Evolutionary conservation across 805 yeast species (phyloP).

Genomic region (Barnettozyma sucrosica): DNA sequence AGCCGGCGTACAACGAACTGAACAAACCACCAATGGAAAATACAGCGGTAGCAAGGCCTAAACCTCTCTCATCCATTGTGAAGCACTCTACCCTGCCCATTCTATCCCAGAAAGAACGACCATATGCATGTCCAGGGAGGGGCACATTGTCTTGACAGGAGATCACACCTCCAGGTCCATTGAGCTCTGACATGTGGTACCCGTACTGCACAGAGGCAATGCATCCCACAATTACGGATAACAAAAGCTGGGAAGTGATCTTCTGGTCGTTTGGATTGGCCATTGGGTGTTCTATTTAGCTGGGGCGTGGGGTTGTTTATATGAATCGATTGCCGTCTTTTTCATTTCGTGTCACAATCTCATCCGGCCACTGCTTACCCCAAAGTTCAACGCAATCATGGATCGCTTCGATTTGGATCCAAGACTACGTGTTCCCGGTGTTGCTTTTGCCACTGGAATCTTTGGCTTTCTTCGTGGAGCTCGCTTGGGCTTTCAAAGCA

Average conservation of each 20-base stretch:
- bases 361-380: neutral
- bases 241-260: slow-evolving; percentile 28
- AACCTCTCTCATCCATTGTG: slow-evolving; percentile 45
- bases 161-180: slow-evolving; percentile 75
- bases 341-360: neutral
- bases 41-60: slow-evolving; percentile 72
- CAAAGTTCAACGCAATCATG: neutral
- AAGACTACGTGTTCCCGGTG: slow-evolving; percentile 36
- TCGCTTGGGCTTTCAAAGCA: slow-evolving; percentile 47
- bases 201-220: slow-evolving; percentile 86
- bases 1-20: slow-evolving; percentile 67
- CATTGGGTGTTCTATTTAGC: neutral
- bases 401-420: slow-evolving; percentile 46
- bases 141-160: slow-evolving; percentile 41
- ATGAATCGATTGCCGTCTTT: neutral
- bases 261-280: neutral
- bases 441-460: slow-evolving; percentile 34
- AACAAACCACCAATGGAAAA: slow-evolving; percentile 81
- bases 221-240: slow-evolving; percentile 54
- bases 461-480: slow-evolving; percentile 52
- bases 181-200: slow-evolving; percentile 89
- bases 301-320: neutral
- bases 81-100: slow-evolving; percentile 52
- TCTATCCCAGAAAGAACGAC: slow-evolving; percentile 24
- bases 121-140: slow-evolving; percentile 22